Evolutionary conservation across 2,329 filamentous ascomycete genomes (phyloP), one percentile per base, ranked within the genome.

Genomic region (Aspergillus caelatus): DNA sequence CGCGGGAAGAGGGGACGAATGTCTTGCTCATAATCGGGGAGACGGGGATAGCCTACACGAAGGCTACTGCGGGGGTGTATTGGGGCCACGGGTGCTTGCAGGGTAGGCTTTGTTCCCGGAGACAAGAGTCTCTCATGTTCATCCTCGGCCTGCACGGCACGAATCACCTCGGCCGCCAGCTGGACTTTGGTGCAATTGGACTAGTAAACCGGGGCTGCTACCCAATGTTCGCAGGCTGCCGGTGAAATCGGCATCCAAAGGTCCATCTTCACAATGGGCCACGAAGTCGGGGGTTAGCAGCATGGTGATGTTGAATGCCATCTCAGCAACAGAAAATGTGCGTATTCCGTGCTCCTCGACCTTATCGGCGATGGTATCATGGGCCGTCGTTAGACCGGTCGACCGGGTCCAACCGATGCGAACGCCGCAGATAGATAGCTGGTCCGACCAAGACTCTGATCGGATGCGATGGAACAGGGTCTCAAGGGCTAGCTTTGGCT

Each of bases 331-430:
- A 11, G 94, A 98, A 85, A 99, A 99, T 4, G 95, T 99, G 72
- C 95, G 93, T 28, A 98, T 95, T 73, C 95, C 96, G 69, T 96
- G 95, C 72, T 91, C 92, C 83, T 99, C 95, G 61, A 99, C 93
- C 64, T 94, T 95, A 78, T 98, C 94, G 39, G 95, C 95, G 68
- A 98, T 94, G 71, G 98, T 89, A 80, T 99, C 97, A 85, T 99
- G 98, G 74, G 91, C 93, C 70, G 91, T 92, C 94, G 98, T 99
- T 72, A 99, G 88, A 77, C 95, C 95, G 67, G 95, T 99, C 69
- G 94, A 94, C 82, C 95, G 94, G 71, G 95, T 99, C 95, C 95
- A 99, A 66, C 95, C 95, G 77, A 99, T 99, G 79, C 98, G 93
- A 67, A 94, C 94, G 83, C 95, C 95, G 73, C 95, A 99, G 71